phyloP scores from a whole-genome alignment of 352 stramenopile genomes.

The Phytophthora cactorum region DNA sequence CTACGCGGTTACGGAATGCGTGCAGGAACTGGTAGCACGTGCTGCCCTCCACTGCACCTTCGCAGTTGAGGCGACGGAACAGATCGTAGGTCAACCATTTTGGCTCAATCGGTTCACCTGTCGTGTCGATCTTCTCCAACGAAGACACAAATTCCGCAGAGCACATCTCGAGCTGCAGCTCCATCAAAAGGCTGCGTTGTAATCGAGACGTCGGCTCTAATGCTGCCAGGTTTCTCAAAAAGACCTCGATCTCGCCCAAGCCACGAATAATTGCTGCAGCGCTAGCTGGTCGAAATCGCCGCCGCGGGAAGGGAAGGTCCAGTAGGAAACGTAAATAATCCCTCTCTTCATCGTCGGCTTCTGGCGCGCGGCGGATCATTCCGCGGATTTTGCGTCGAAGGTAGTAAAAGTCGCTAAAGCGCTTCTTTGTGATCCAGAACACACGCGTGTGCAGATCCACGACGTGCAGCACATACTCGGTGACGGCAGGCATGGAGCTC shows the following conservation, averaged over 20 bases:
- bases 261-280: conserved; percentile 51
- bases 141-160: conserved; percentile 78
- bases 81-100: conserved; percentile 86
- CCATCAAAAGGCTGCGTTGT: conserved; percentile 63
- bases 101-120: conserved; percentile 61
- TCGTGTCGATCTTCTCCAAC: conserved; percentile 78
- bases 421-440: conserved; percentile 86
- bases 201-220: conserved; percentile 65
- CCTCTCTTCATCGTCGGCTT: conserved; percentile 43
- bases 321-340: conserved; percentile 78
- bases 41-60: conserved; percentile 64
- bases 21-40: conserved; percentile 83
- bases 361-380: conserved; percentile 45
- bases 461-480: conserved; percentile 80
- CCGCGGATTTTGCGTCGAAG: conserved; percentile 73
- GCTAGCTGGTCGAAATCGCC: conserved; percentile 59
- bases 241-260: conserved; percentile 72
- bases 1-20: conserved; percentile 75
- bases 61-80: conserved; percentile 73
- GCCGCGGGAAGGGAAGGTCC: conserved; percentile 73
- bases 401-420: conserved; percentile 74
- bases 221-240: conserved; percentile 73
- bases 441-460: conserved; percentile 82
- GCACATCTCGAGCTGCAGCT: conserved; percentile 79
- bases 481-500: conserved; percentile 60